Conservation (phyloP, 2,329 filamentous ascomycete genomes). For the Trichoderma sp. region DNA sequence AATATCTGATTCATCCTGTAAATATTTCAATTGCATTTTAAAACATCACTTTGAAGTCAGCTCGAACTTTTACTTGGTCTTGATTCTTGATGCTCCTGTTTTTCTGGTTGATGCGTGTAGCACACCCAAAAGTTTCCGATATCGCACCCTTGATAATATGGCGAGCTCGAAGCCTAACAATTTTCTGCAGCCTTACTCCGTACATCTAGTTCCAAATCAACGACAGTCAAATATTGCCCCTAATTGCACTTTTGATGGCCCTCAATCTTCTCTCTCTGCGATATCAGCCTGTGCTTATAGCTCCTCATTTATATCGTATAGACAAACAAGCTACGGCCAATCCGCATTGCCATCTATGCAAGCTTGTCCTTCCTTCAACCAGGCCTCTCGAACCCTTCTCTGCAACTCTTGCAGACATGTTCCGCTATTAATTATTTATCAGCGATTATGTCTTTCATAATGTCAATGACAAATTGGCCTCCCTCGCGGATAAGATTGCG, state of each 20-base stretch:
- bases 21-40: neutral
- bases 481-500: conserved; percentile 6
- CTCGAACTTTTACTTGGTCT: neutral
- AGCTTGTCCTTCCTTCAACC: neutral
- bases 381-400: neutral
- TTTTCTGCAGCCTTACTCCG: neutral
- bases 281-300: neutral
- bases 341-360: neutral
- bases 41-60: neutral
- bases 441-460: neutral
- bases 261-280: neutral
- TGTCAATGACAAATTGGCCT: conserved; percentile 8
- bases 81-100: neutral
- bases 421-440: neutral
- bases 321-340: neutral
- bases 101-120: neutral
- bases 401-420: neutral
- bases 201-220: neutral
- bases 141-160: neutral
- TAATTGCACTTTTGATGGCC: neutral
- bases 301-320: neutral
- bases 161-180: neutral
- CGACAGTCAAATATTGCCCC: neutral
- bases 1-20: neutral
- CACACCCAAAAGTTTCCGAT: neutral